These are phyloP conservation scores for Ilyonectria robusta DNA, from an alignment of 2,329 filamentous ascomycete species.

Conservation along the genomic window DNA sequence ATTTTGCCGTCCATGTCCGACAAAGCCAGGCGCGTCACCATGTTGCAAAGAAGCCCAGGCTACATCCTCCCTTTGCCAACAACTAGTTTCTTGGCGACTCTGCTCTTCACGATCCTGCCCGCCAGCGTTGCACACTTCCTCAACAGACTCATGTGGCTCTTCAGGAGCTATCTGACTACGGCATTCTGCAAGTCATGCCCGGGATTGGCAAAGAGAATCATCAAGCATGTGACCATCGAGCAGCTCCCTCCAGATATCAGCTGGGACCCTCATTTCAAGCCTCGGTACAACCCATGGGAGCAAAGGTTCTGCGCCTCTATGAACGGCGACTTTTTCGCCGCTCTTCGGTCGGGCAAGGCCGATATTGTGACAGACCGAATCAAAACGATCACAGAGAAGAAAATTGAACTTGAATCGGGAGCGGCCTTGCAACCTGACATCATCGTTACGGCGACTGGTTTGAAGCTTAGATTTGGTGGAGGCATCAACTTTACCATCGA, in stretches of 20 bases:
- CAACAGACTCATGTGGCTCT: slow-evolving; percentile 62
- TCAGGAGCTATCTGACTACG: slow-evolving; percentile 58
- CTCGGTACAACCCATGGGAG: slow-evolving; percentile 73
- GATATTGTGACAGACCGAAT: slow-evolving; percentile 63
- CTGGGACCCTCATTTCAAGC: slow-evolving; percentile 68
- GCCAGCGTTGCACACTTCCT: slow-evolving; percentile 59
- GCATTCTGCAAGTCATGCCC: slow-evolving; percentile 67
- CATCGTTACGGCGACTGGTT: slow-evolving; percentile 76
- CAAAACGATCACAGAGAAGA: slow-evolving; percentile 57
- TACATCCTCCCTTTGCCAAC: slow-evolving; percentile 71
- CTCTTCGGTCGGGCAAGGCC: slow-evolving; percentile 55
- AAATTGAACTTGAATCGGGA: slow-evolving; percentile 61
- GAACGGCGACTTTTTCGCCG: slow-evolving; percentile 62
- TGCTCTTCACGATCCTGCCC: slow-evolving; percentile 59
- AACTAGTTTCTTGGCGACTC: slow-evolving; percentile 50
- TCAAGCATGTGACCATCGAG: slow-evolving; percentile 58
- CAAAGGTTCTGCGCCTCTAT: slow-evolving; percentile 75
- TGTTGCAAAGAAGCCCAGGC: slow-evolving; percentile 77
- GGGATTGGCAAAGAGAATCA: slow-evolving; percentile 56
- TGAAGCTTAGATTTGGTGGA: slow-evolving; percentile 69
- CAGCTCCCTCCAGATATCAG: slow-evolving; percentile 65
- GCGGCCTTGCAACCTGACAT: slow-evolving; percentile 68
- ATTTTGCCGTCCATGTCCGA: slow-evolving; percentile 73
- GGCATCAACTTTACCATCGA: slow-evolving; percentile 67
- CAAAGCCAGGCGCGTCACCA: slow-evolving; percentile 72